These are phyloP conservation scores for Pseudonitzschia multistriata DNA, from an alignment of 108 stramenopile species.

Conservation along the genomic window DNA sequence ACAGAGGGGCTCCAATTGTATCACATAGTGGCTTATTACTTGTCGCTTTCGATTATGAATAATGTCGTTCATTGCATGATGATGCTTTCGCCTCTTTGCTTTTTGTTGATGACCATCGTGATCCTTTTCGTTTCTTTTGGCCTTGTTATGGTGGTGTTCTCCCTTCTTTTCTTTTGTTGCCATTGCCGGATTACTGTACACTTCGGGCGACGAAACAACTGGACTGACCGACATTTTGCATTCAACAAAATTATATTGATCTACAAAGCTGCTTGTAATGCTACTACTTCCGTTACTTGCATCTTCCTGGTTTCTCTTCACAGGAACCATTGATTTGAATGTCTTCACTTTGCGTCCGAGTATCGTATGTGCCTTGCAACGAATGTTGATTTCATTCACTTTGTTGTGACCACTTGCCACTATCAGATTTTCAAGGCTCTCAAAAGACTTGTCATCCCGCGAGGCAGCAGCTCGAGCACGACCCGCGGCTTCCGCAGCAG, in stretches of 20 bases:
- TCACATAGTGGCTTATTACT: slow-evolving; percentile 57
- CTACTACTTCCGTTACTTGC: slow-evolving; percentile 41
- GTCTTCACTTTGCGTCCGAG: slow-evolving; percentile 35
- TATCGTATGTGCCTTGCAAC: slow-evolving; percentile 26
- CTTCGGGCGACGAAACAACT: slow-evolving; percentile 41
- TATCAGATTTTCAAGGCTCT: slow-evolving; percentile 52
- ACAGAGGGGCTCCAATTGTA: slow-evolving; percentile 47
- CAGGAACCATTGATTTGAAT: slow-evolving; percentile 22
- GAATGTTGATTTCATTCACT: slow-evolving; percentile 37
- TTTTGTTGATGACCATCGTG: slow-evolving; percentile 21
- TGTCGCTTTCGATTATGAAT: slow-evolving; percentile 4
- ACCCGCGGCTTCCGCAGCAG: slow-evolving; percentile 37
- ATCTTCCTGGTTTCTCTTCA: slow-evolving; percentile 18
- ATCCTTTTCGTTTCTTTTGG: slow-evolving; percentile 3
- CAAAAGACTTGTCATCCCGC: slow-evolving; percentile 8
- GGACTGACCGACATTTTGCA: slow-evolving; percentile 52
- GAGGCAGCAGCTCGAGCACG: slow-evolving; percentile 29
- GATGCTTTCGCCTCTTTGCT: slow-evolving; percentile 47
- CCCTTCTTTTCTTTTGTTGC: slow-evolving; percentile 26
- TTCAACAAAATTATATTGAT: slow-evolving; percentile 16
- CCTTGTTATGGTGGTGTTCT: neutral
- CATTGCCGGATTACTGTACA: slow-evolving; percentile 1
- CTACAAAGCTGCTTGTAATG: slow-evolving; percentile 33
- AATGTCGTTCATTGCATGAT: slow-evolving; percentile 5
- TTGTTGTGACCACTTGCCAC: slow-evolving; percentile 57